Conservation (phyloP, 306 rosid species). For the Begonia peltatifolia region DNA sequence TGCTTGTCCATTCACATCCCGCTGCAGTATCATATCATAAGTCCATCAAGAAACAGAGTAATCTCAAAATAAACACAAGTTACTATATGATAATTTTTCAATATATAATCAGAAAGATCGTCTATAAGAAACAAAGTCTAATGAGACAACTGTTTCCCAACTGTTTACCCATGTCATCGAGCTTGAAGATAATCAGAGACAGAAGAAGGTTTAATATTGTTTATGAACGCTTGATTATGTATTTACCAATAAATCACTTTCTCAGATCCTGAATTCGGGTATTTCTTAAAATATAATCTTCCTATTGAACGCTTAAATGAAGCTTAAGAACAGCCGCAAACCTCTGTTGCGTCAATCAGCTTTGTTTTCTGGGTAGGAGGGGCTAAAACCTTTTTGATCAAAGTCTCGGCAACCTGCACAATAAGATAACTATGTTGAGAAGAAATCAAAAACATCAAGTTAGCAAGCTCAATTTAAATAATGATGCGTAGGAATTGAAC, state of each 20-base stretch:
- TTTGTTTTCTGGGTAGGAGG: constrained; percentile 88
- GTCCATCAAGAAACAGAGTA: constrained; percentile 2
- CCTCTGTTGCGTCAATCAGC: constrained; percentile 74
- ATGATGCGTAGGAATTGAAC: background rate
- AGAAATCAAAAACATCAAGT: background rate
- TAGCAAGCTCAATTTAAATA: background rate
- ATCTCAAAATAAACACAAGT: background rate
- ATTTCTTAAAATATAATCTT: no score
- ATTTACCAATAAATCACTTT: no score
- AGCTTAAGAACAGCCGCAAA: constrained; percentile 9
- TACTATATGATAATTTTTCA: no score
- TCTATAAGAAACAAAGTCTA: no score
- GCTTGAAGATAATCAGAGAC: no score
- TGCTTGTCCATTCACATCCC: constrained; percentile 60
- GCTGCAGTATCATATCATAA: constrained; percentile 34
- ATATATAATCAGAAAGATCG: no score
- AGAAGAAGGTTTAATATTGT: no score
- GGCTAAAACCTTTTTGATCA: constrained; percentile 67
- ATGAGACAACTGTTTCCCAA: no score
- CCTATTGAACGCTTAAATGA: no score
- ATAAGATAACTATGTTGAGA: background rate
- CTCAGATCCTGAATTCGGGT: no score
- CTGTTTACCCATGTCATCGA: no score
- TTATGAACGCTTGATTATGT: no score
- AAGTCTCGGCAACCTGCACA: constrained; percentile 68